Conservation (phyloP, 2,329 filamentous ascomycete genomes). For the Calonectria pteridis region DNA sequence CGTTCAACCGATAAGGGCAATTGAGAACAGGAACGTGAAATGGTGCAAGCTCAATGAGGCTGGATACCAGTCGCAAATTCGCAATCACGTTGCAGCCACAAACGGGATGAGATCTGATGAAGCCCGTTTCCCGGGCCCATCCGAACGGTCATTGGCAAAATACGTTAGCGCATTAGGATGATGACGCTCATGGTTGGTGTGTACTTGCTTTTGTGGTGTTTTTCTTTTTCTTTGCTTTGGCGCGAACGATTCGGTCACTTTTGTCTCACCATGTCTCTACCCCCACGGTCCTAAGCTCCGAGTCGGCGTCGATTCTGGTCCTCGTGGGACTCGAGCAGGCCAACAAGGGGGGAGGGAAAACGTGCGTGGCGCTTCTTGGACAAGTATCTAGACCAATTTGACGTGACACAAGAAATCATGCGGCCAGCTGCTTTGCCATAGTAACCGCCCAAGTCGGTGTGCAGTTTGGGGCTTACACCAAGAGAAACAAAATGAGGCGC, state of each 20-base stretch:
- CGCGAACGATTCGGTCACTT: not conserved
- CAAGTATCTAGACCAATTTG: not conserved
- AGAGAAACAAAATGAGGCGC: constrained; percentile 18
- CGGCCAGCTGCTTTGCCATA: not conserved
- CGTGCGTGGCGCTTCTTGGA: not conserved
- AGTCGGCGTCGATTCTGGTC: not conserved
- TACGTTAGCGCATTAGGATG: not conserved
- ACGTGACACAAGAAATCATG: not conserved
- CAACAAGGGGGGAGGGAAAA: not conserved
- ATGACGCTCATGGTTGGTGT: not conserved
- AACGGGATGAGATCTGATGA: constrained; percentile 2
- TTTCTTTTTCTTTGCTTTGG: not conserved
- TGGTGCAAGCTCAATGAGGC: constrained; percentile 23
- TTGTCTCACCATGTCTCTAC: not conserved
- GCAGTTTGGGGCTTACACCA: not conserved
- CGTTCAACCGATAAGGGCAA: not conserved
- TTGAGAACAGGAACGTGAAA: constrained; percentile 29
- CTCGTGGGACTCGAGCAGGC: not conserved
- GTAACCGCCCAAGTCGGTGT: constrained; percentile 1
- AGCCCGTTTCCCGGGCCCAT: not conserved
- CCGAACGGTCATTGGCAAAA: not conserved
- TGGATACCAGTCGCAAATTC: constrained; percentile 39
- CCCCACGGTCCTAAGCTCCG: not conserved
- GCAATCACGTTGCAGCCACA: constrained; percentile 9
- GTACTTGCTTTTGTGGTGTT: not conserved